Evolutionary conservation across 108 stramenopile species (phyloP).

Genomic region (Skeletonema costatum): DNA sequence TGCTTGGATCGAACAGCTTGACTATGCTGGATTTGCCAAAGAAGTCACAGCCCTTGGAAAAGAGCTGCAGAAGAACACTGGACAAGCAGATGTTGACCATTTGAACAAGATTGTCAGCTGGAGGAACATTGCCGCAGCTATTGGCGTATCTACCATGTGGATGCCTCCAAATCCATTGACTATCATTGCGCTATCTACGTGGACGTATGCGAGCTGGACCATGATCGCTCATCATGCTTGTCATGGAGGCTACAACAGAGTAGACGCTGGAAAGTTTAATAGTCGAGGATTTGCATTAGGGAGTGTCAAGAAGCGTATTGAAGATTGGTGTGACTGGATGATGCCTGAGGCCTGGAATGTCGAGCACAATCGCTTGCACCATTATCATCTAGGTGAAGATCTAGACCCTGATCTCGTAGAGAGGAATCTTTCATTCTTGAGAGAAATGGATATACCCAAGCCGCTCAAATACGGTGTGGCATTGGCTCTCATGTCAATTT

Average conservation of each 20-base stretch:
- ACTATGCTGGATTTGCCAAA: conserved; percentile 59
- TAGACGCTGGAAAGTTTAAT: conserved; percentile 59
- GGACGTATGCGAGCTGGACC: conserved; percentile 70
- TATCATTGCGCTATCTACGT: conserved; percentile 56
- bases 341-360: conserved; percentile 83
- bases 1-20: conserved; percentile 56
- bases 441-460: conserved; percentile 39
- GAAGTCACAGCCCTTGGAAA: conserved; percentile 62
- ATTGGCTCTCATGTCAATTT: conserved; percentile 43
- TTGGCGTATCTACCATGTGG: conserved; percentile 43
- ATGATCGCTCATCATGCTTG: conserved; percentile 82
- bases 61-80: conserved; percentile 35
- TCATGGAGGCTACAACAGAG: conserved; percentile 79
- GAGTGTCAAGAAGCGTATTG: conserved; percentile 50
- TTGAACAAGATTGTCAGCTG: conserved; percentile 60
- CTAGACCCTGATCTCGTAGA: conserved; percentile 73
- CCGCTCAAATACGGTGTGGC: conserved; percentile 53
- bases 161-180: conserved; percentile 66
- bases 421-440: conserved; percentile 54
- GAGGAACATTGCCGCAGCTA: conserved; percentile 44
- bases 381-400: conserved; percentile 66
- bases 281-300: conserved; percentile 71
- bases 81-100: conserved; percentile 60
- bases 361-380: conserved; percentile 76
- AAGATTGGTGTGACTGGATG: conserved; percentile 88